phyloP scores from a whole-genome alignment of 2,329 filamentous ascomycete genomes.

The Aspergillus glaucus region DNA sequence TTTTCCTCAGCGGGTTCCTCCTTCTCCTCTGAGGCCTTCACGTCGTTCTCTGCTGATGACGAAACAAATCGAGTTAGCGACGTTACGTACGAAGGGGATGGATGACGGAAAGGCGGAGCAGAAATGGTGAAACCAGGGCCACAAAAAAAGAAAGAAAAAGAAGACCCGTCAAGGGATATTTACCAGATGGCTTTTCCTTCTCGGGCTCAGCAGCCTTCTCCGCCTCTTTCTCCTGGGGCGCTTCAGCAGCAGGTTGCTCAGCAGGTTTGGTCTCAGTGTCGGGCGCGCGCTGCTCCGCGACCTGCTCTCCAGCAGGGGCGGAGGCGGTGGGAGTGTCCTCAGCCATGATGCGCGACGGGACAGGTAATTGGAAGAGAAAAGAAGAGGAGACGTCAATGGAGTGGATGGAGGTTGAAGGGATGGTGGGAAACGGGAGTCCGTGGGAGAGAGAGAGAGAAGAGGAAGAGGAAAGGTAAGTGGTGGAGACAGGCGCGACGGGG shows the following conservation, averaged over 20 bases:
- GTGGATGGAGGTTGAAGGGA: conserved; percentile 9
- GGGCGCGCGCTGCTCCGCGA: conserved; percentile 21
- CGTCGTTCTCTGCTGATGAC: conserved; percentile 4
- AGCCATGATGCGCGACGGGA: conserved; percentile 30
- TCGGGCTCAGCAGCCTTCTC: conserved; percentile 20
- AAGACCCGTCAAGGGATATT: conserved; percentile 2
- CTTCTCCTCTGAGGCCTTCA: background rate
- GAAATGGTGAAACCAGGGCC: background rate
- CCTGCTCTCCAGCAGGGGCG: conserved; percentile 25
- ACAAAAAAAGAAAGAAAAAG: background rate
- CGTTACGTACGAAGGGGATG: conserved; percentile 2
- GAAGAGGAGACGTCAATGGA: conserved; percentile 5
- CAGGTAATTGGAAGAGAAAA: conserved; percentile 7
- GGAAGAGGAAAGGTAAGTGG: conserved; percentile 13
- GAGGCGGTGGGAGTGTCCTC: conserved; percentile 31
- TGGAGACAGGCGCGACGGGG: conserved; percentile 25
- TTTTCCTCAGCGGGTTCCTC: conserved; percentile 19
- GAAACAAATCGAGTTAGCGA: conserved; percentile 8
- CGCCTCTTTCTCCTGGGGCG: conserved; percentile 17
- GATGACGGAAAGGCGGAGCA: background rate
- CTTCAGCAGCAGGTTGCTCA: conserved; percentile 13
- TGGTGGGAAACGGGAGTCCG: conserved; percentile 23
- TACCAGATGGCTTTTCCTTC: conserved; percentile 25
- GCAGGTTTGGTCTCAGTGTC: conserved; percentile 19
- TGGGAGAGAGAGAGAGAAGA: conserved; percentile 13